Evolutionary conservation across 2,329 filamentous ascomycete genomes (phyloP), one percentile per base, ranked within the genome.

Genomic region (Lachnellula subtilissima): DNA sequence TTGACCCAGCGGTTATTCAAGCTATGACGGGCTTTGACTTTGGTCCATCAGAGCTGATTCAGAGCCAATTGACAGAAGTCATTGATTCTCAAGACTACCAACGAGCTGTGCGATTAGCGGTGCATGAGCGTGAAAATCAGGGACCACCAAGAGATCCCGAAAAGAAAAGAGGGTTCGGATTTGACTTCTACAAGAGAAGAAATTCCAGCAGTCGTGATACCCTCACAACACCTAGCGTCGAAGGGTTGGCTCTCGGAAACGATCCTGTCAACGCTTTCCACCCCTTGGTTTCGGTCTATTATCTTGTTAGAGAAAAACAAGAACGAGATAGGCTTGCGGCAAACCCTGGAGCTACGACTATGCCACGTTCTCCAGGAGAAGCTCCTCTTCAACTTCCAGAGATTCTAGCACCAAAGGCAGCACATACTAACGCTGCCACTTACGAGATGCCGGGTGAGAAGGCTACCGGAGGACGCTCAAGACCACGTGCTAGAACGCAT

Each of bases 11-110:
- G 45, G 87, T 97, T 4, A 83, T 99, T 55, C 84, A 90, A 49
- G 92, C 89, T 64, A 99, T 99, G 94, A 95, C 91, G 23, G 94
- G 94, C 2, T 99, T 99, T 71, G 96, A 97, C 71, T 99, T 97
- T 75, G 94, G 94, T 0, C 82, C 90, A 0, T 82, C 91, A 1
- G 91, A 97, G 52, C 83, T 84, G 55, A 97, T 99, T 68, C 86
- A 83, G 55, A 76, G 83, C 2, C 90, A 97, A 69, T 80, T 99
- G 45, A 89, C 85, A 9, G 89, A 88, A 61, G 83, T 92, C n/a
- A 82, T 99, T 58, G 89, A 95, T 66, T 97, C 92, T 0, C 91
- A 96, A 6, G 93, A 97, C 42, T 99, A 99, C 65, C 91, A 96
- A 66, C 84, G 86, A 56, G 91, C 91, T 5, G 79, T 96, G n/a